Base-by-base conservation (phyloP, 495 filamentous ascomycete genomes). In the Talaromyces thailandensis region DNA sequence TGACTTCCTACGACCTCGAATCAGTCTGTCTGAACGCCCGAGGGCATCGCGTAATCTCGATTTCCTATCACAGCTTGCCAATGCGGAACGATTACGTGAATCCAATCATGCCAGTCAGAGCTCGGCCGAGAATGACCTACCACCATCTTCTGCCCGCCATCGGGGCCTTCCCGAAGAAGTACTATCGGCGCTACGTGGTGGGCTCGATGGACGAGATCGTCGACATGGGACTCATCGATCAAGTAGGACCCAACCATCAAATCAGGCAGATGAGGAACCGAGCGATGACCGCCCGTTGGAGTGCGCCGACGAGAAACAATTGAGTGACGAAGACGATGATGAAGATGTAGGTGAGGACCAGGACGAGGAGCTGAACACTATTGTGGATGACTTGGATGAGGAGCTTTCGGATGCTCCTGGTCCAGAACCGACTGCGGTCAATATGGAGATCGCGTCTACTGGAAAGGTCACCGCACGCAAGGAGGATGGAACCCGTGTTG, bases 381-480 rank as follows among this genome's bases (percentile, higher is more conserved):
- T 98, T 56, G 86, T 98, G 21, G 92, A 91, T 68, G 91, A 96
- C 67, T 76, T 98, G 2, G 93, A 96, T 56, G 90, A 95, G 50
- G 91, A 93, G 21, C 84, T 96, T 74, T 89, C 92, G 24, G 88
- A 91, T 45, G 84, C 85, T 58, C 80, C 79, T 12, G 78, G 80
- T 3, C 82, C 87, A 16, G 94, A 98, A 65, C 89, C 92, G 0
- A 87, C 88, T 1, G 92, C 94, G 4, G 91, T 98, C 21, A 97
- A 92, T 68, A 83, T 99, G 71, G 93, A 98, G 71, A 87, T 97
- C 53, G 93, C 86, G 29, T 87, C 90, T 24, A 90, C 87, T 1
- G 94, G 93, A 29, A 96, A 92, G 70, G 90, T 98, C 12, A 97
- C 92, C 2, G 94, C 94, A n/a, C 88, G 91, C 29, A 96, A 95